phyloP scores from a whole-genome alignment of 495 filamentous ascomycete genomes.

The Daldinia concentrica region DNA sequence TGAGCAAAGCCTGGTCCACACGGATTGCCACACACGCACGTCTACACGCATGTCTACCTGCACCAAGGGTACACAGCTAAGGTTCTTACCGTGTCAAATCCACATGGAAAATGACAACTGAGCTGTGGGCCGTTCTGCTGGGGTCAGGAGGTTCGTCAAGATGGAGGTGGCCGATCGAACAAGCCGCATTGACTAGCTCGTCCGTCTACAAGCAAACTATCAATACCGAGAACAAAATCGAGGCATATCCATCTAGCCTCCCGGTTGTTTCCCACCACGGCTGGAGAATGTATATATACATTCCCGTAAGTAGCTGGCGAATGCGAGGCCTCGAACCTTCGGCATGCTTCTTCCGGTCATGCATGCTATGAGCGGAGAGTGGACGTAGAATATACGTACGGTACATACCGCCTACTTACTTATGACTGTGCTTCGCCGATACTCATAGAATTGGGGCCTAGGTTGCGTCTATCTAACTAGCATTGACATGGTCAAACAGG shows the following conservation, averaged over 20 bases:
- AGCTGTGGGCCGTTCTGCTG: neutral
- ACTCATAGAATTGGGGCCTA: neutral
- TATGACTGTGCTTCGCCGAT: neutral
- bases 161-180: neutral
- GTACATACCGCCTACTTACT: neutral
- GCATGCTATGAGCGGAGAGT: neutral
- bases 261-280: neutral
- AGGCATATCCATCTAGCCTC: neutral
- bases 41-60: conserved; percentile 15
- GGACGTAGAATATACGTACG: neutral
- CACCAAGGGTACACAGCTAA: conserved; percentile 21
- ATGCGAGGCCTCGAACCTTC: neutral
- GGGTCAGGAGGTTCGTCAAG: conserved; percentile 5
- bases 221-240: neutral
- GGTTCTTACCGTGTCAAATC: conserved; percentile 18
- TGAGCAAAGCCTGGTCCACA: conserved; percentile 3
- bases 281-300: neutral
- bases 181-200: no score
- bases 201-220: neutral
- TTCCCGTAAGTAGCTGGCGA: neutral
- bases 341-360: neutral
- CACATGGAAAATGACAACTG: neutral
- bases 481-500: neutral
- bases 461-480: neutral
- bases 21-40: conserved; percentile 11